phyloP scores from a whole-genome alignment of 306 rosid genomes.

The Canavalia ensiformis region DNA sequence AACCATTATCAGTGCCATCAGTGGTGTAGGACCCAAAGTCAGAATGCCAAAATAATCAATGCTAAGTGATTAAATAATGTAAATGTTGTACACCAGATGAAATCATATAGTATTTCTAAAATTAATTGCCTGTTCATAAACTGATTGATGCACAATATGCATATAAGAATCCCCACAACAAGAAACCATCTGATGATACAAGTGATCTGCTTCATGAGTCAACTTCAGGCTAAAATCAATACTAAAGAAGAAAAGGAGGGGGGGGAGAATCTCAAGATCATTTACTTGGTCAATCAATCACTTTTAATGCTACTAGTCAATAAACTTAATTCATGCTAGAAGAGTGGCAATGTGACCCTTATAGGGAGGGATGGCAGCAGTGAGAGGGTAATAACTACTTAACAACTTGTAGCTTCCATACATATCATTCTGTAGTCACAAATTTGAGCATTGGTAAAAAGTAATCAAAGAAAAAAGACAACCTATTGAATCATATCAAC shows the following conservation, averaged over 20 bases:
- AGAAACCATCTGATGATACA: background rate
- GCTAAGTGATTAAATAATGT: constrained; percentile 3
- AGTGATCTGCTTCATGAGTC: constrained; percentile 22
- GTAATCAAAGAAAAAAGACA: constrained; percentile 17
- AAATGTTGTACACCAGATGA: constrained; percentile 7
- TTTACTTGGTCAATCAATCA: background rate
- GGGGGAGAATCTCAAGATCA: background rate
- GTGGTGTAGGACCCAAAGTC: constrained; percentile 2
- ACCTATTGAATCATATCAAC: background rate
- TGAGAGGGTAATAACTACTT: constrained; percentile 16
- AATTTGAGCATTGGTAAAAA: constrained; percentile 1
- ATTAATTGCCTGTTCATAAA: constrained; percentile 1
- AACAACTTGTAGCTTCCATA: constrained; percentile 38
- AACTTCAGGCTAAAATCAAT: background rate
- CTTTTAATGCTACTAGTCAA: background rate
- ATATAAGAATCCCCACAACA: background rate
- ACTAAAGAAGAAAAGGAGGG: no score
- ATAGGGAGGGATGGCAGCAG: constrained; percentile 11
- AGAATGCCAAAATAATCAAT: constrained; percentile 26
- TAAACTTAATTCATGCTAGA: constrained; percentile 9
- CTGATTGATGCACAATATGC: background rate
- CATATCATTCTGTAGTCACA: background rate
- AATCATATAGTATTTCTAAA: background rate
- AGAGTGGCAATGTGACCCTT: background rate
- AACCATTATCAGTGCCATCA: constrained; percentile 14